phyloP scores from a whole-genome alignment of 139 green algal species.

The Medakamo hakoo region DNA sequence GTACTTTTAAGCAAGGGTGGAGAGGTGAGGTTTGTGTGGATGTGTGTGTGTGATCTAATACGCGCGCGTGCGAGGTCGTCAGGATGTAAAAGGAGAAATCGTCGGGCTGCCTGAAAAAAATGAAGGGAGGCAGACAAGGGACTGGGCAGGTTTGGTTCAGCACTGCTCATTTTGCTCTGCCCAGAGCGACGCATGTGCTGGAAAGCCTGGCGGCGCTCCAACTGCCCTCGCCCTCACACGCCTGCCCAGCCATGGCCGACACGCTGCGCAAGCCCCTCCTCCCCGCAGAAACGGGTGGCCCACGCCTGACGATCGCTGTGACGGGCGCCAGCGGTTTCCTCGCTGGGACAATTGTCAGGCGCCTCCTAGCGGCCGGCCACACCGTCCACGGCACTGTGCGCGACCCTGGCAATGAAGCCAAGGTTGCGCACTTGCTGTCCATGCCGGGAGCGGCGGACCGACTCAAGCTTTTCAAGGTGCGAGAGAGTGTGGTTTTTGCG shows the following conservation, averaged over 20 bases:
- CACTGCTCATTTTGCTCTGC: too few relatives aligned
- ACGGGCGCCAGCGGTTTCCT: conserved; percentile 19
- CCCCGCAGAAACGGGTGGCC: not conserved
- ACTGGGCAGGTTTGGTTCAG: too few relatives aligned
- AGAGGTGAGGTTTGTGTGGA: too few relatives aligned
- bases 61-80: too few relatives aligned
- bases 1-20: too few relatives aligned
- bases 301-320: not conserved
- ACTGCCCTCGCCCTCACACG: not conserved
- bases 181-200: too few relatives aligned
- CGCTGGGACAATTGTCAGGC: conserved; percentile 21
- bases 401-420: conserved; percentile 3
- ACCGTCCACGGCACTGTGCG: conserved; percentile 27
- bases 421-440: conserved; percentile 7
- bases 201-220: too few relatives aligned
- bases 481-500: not conserved
- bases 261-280: not conserved
- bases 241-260: not conserved
- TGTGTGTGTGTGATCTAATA: too few relatives aligned
- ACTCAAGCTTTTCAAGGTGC: conserved; percentile 22
- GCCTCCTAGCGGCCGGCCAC: conserved; percentile 33
- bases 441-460: conserved; percentile 25
- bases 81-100: too few relatives aligned
- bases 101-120: too few relatives aligned
- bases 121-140: too few relatives aligned